phyloP scores from a whole-genome alignment of 441 rosid genomes.

The Eugenia klotzschiana region DNA sequence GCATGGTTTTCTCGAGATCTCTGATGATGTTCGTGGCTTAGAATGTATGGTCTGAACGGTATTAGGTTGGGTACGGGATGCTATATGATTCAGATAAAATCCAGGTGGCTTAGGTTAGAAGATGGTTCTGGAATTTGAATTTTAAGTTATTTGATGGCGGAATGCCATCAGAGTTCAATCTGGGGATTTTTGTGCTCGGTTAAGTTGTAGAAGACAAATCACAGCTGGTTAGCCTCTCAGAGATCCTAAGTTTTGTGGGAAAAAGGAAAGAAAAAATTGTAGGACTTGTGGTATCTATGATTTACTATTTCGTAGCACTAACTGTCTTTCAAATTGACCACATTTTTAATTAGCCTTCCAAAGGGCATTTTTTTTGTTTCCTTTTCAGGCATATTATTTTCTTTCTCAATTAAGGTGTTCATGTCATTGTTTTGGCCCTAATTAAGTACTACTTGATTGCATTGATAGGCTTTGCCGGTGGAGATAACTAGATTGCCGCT shows the following conservation, averaged over 20 bases:
- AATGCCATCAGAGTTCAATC: not conserved
- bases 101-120: not conserved
- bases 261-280: not conserved
- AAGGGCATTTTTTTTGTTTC: not conserved
- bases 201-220: not conserved
- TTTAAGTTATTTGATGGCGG: not conserved
- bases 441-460: not conserved
- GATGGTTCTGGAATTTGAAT: not conserved
- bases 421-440: not conserved
- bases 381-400: not conserved
- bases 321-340: not conserved
- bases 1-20: not conserved
- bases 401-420: not conserved
- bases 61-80: not conserved
- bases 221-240: not conserved
- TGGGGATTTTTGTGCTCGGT: not conserved
- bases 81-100: not conserved
- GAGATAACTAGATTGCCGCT: constrained; percentile 63
- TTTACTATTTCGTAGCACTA: not conserved
- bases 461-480: constrained; percentile 64
- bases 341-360: not conserved
- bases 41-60: not conserved
- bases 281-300: not conserved
- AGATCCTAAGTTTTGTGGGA: not conserved
- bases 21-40: not conserved